Base-by-base conservation (phyloP, 1,284 basidiomycete species). In the Puccinia novopanici region DNA sequence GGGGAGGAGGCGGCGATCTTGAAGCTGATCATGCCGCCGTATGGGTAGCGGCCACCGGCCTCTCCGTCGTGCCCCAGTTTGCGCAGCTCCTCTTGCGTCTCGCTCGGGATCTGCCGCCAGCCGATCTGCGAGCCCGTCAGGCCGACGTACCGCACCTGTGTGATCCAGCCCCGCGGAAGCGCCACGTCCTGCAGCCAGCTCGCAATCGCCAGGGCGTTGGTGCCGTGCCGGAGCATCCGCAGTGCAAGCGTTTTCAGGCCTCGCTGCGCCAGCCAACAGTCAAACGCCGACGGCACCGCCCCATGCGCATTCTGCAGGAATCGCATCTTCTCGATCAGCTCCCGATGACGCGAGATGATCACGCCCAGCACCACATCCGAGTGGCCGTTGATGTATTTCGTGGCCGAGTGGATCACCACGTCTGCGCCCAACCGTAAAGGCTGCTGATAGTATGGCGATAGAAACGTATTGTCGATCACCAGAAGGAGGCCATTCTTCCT, bases 231-330 rank as follows among this genome's bases (percentile, higher is more conserved):
- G 82, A 92, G 90, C 91, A 95, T 94, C 55, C 95, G 89, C 2
- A 97, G 87, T 81, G 82, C 81, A 5, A 97, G 90, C 8, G 95
- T 98, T 89, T 98, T 98, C 82, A 92, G 89, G 17, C 94, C 94
- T 30, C 95, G 90, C 85, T 94, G 92, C 4, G 93, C 92, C 75
- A 98, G 90, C 92, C 93, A 97, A 84, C 89, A 91, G 87, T 98
- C 96, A 85, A 93, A 92, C 1, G 95, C 88, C 54, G 92, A 93
- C 30, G 81, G 81, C 22, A 84, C 83, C 12, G 82, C 82, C 24
- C 83, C 85, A 79, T 82, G 83, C 1, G 93, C 92, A 85, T 96
- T 97, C 85, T 98, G 96, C 3, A 98, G 88, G 90, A 96, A 98
- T 2, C 92, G 90, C 40, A 96, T 87, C 65, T 88, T 89, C 8